Conservation (phyloP, 169 alveolate species). For the Cryptosporidium meleagridis region DNA sequence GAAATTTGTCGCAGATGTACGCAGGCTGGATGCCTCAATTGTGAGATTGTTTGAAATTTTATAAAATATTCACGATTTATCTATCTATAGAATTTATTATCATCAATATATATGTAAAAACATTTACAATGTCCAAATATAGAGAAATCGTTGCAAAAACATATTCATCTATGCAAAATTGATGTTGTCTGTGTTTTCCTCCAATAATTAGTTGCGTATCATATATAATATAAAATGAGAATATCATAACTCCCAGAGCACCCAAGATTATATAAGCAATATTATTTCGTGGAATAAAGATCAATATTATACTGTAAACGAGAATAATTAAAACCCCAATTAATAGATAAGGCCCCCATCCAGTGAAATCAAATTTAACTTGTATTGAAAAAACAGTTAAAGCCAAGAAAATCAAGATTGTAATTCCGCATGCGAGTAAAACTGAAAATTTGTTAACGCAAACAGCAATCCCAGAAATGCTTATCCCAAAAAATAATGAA, state of each 20-base stretch:
- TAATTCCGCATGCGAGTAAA: constrained; percentile 83
- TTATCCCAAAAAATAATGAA: constrained; percentile 77
- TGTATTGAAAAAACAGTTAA: constrained; percentile 84
- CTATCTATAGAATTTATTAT: constrained; percentile 35
- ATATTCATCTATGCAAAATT: constrained; percentile 92
- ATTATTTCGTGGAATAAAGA: constrained; percentile 70
- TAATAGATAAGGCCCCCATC: constrained; percentile 79
- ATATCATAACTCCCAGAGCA: constrained; percentile 84
- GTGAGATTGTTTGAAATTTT: constrained; percentile 10
- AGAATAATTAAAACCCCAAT: constrained; percentile 76
- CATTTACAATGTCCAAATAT: constrained; percentile 89
- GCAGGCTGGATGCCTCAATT: constrained; percentile 95
- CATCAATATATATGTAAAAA: constrained; percentile 84
- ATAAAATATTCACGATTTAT: not conserved
- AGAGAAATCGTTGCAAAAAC: constrained; percentile 90
- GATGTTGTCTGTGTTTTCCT: constrained; percentile 88
- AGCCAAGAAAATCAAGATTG: constrained; percentile 80
- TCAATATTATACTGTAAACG: constrained; percentile 75
- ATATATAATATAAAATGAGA: constrained; percentile 87
- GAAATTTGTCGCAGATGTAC: constrained; percentile 93
- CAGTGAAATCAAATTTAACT: constrained; percentile 86
- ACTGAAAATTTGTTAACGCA: constrained; percentile 75
- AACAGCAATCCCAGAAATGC: constrained; percentile 71
- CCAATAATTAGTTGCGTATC: constrained; percentile 92
- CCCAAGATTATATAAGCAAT: constrained; percentile 77